Evolutionary conservation across 2,329 filamentous ascomycete genomes (phyloP).

Genomic region (Zymoseptoria crescenta): DNA sequence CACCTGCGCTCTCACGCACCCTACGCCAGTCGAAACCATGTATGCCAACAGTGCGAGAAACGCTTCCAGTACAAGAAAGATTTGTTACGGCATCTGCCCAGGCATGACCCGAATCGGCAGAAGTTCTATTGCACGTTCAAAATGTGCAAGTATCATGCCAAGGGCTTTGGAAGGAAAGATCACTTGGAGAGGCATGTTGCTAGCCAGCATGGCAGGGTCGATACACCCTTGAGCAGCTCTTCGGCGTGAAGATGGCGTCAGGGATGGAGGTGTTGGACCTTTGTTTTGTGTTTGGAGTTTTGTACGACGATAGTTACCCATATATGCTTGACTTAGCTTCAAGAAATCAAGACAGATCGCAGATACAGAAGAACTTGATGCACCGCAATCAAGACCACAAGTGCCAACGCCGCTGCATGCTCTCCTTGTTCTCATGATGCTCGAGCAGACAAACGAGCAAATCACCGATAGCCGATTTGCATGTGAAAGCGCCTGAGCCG

Average conservation of each 20-base stretch:
- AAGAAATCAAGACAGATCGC: background rate
- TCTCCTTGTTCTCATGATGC: no score
- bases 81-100: constrained; percentile 13
- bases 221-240: constrained; percentile 3
- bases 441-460: background rate
- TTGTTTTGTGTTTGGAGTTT: background rate
- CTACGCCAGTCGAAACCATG: constrained; percentile 15
- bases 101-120: constrained; percentile 16
- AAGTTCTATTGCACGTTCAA: constrained; percentile 11
- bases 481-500: background rate
- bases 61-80: constrained; percentile 19
- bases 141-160: constrained; percentile 15
- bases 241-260: background rate
- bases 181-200: constrained; percentile 16
- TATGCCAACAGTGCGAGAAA: constrained; percentile 14
- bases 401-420: no score
- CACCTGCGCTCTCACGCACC: constrained; percentile 16
- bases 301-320: background rate
- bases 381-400: background rate
- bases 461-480: background rate
- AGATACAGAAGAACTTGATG: background rate
- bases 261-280: background rate
- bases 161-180: constrained; percentile 17
- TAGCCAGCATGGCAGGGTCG: constrained; percentile 13
- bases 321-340: background rate